phyloP scores from a whole-genome alignment of 202 grass and related monocot species.

The Musa balbisiana region DNA sequence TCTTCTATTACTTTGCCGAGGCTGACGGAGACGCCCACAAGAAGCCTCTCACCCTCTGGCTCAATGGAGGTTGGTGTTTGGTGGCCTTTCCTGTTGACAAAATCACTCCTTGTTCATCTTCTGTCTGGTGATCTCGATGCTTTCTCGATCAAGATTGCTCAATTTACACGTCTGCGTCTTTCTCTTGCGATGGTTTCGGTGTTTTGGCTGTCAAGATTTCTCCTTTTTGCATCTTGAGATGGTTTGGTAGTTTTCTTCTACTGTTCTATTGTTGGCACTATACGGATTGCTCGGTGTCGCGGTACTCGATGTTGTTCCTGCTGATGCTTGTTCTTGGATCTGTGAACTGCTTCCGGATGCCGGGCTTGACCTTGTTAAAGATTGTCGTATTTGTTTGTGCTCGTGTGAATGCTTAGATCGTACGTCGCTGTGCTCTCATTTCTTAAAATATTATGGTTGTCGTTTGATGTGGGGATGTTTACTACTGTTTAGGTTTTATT shows the following conservation, averaged over 20 bases:
- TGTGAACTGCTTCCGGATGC: not conserved
- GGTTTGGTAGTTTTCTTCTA: not conserved
- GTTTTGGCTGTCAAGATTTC: not conserved
- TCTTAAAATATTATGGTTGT: not conserved
- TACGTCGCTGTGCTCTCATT: not conserved
- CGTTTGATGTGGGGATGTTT: not conserved
- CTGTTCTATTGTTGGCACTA: not conserved
- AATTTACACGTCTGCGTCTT: not conserved
- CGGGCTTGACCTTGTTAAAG: too few species aligned
- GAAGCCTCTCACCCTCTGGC: slow-evolving; percentile 92
- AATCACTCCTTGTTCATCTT: not conserved
- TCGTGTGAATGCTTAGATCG: not conserved
- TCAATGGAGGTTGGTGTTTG: slow-evolving; percentile 65
- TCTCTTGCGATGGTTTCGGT: not conserved
- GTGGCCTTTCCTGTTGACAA: not conserved
- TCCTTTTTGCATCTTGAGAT: not conserved
- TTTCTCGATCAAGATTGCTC: not conserved
- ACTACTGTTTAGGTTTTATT: not conserved
- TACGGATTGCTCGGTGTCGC: too few species aligned
- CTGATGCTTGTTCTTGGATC: slow-evolving; percentile 3
- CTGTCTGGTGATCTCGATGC: not conserved
- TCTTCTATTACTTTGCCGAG: slow-evolving; percentile 97
- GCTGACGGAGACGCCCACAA: slow-evolving; percentile 41
- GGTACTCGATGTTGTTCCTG: too few species aligned
- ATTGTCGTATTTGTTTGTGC: too few species aligned